Base-by-base conservation (phyloP, 768 basidiomycete genomes). In the Trametes meyenii region DNA sequence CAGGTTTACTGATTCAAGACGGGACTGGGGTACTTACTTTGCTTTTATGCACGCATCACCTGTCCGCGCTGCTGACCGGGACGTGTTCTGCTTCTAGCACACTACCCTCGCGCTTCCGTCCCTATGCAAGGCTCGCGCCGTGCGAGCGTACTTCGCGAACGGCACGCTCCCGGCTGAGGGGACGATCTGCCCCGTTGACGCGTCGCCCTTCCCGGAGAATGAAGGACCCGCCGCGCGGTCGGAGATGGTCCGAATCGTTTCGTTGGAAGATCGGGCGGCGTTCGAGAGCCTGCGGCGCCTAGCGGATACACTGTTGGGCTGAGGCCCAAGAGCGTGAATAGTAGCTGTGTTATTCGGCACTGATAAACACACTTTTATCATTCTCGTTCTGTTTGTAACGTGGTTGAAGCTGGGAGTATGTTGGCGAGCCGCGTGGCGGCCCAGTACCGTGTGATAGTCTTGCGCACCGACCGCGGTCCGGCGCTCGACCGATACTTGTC, bases 1-100 rank as follows among this genome's bases (percentile, higher is more conserved):
- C 72, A 16, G 59, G 69, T 13, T 61, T 74, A 21, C 50, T 74
- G 5, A 60, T 73, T 21, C 71, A 72, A 52, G 68, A 73, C 52
- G 63, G 71, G 14, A 67, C 67, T 21, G 73, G 73, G 7, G 72
- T 70, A 57, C 29, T 70, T 62, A 10, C 23, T 19, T n/a, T 49
- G 23, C 14, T 10, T 45, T 5, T 10, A 5, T 4, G 19, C 21
- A 26, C 19, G 6, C 21, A 23, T 45, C 17, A 11, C 44, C n/a
- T 40, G 17, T 29, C 17, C 39, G 17, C 17, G 5, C 33, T 12
- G 29, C 7, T n/a, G 24, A 45, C 14, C 16, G 48, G 50, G 40
- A 44, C 3, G 10, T 16, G 13, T 4, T 4, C 14, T 5, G 16
- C 1, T n/a, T 3, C 24, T 46, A 72, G 71, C 71, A 72, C 36